Evolutionary conservation across 2,329 filamentous ascomycete species (phyloP), one percentile per base, ranked within the genome.

Genomic region (Exophiala bonariae): DNA sequence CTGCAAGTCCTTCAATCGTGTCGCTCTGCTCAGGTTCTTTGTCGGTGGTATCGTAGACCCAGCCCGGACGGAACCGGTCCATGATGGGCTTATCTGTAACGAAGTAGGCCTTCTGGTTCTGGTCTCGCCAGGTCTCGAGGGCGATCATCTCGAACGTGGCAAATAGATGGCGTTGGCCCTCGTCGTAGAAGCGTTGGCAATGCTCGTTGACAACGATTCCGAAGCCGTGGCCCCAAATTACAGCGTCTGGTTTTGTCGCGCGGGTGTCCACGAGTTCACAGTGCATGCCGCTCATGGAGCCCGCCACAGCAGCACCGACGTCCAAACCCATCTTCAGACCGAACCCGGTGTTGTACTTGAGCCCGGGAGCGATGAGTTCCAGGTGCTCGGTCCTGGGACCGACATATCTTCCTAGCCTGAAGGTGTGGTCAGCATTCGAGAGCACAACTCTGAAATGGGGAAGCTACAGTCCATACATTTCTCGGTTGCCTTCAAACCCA

Each of bases 81-180:
- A 70, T 68, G 56, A 71, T 70, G 8, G 59, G 60, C 16, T 63
- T 59, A 48, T 71, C 69, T 7, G 69, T 70, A 45, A 71, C 57
- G 56, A 71, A 71, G 57, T 65, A 71, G 36, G 65, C 68, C 38
- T 66, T 67, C 47, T 67, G 62, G 44, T 72, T 65, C 22, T 72
- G 67, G 41, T 70, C 63, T 36, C 64, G 58, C 68, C 68, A 71
- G 35, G 65, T 63, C 47, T 71, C 61, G 4, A 70, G 60, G 3
- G 68, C 68, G 28, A 70, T 68, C 65, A 69, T 67, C 54, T 73
- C 68, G 50, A 71, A 72, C 1, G 69, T 71, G 4, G 69, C 67
- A 49, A 72, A 73, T 11, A 72, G 64, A 48, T 71, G 63, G 32
- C 64, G 52, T 43, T 65, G 64, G 6, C 65, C 66, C 54, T 68